Percentiles rank a stretch among this genome's conserved stretches.
Conservation (phyloP, 441 rosid species). For the Raphanus hybrid region DNA sequence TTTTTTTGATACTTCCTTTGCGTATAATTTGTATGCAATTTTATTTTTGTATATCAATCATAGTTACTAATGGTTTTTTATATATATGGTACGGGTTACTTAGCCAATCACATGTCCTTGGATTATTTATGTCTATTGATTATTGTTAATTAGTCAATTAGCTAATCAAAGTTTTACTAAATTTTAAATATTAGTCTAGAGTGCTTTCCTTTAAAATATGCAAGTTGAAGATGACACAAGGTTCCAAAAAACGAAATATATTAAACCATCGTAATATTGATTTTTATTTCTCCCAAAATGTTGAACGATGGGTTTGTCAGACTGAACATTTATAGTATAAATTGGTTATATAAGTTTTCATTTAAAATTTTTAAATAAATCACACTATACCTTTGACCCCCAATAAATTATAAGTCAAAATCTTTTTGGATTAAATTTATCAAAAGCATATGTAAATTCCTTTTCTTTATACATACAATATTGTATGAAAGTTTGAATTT, state of each 20-base stretch:
- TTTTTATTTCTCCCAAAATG: not conserved
- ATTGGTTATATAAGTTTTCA: not conserved
- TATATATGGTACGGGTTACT: not conserved
- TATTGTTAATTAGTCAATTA: conserved; percentile 4
- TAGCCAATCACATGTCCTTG: conserved; percentile 11
- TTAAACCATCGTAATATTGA: not conserved
- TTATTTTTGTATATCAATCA: not conserved
- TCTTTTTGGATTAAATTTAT: not conserved
- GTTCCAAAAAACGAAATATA: not conserved
- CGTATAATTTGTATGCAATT: not conserved
- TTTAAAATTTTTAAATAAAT: no score
- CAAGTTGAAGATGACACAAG: not conserved
- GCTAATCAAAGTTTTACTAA: no score
- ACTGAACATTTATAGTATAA: not conserved
- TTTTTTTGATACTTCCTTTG: not conserved
- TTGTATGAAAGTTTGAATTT: not conserved
- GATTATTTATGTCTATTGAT: not conserved
- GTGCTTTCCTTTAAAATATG: not conserved
- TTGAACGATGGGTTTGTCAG: not conserved
- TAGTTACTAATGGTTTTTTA: not conserved
- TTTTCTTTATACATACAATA: not conserved
- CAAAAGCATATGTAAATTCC: not conserved
- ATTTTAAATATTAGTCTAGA: not conserved
- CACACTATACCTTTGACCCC: no score
- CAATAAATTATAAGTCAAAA: not conserved